Base-by-base conservation (phyloP, 2,329 filamentous ascomycete genomes). In the Metarhizium brunneum region DNA sequence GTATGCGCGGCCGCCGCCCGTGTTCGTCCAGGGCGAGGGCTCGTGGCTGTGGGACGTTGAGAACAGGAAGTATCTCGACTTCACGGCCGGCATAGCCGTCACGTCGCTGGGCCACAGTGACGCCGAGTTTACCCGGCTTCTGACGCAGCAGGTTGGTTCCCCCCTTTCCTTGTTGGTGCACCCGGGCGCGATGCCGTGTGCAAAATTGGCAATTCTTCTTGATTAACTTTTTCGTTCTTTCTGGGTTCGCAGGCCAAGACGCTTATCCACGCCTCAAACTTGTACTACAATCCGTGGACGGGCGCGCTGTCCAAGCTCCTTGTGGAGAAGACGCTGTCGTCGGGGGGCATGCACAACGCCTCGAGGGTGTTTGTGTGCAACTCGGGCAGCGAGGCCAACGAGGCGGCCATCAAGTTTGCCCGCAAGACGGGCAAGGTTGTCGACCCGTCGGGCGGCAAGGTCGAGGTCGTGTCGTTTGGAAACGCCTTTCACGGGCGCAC, bases 231-330 rank as follows among this genome's bases (percentile, higher is more conserved):
- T 25, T 4, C n/a, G n/a, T 25, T 25, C 1, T 1, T 25, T 25
- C 25, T 25, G 25, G 25, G 25, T 25, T 25, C 36, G 77, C 86
- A 82, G 83, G 79, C 86, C 35, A 78, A 86, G 65, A 91, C 85
- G 7, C 82, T 99, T 52, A 81, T 96, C 56, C 94, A 99, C 72
- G 87, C 89, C 50, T 96, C 91, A 11, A 99, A 99, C 71, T 82
- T 99, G 20, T 99, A 97, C 80, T 88, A 96, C 74, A 99, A 97
- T 73, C 87, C 87, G 2, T 96, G 94, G 89, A 96, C 90, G 1
- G 92, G 92, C 36, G 84, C 87, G 2, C 83, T 99, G 53, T 96
- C 90, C 59, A 86, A 94, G 70, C 77, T 91, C 29, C 80, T 99
- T 29, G 83, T 99, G 38, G 82, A 92, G 64, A 86, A 87, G 71